phyloP scores from a whole-genome alignment of 306 rosid genomes.

The Dalbergia oliveri region DNA sequence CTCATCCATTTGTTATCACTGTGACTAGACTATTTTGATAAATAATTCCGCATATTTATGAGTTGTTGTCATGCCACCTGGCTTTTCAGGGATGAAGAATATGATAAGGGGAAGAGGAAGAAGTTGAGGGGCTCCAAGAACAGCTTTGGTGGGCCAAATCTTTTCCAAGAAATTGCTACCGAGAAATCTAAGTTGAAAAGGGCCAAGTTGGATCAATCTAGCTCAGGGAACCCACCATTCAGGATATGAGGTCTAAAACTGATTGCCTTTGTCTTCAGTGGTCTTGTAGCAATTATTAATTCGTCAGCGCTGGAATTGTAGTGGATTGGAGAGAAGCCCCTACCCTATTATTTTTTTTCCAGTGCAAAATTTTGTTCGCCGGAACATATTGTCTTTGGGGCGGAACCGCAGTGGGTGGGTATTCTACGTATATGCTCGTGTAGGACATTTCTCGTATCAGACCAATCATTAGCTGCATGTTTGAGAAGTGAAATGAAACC shows the following conservation, averaged over 20 bases:
- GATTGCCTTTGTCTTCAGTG: neutral
- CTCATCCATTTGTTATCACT: neutral
- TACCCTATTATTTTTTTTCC: constrained; percentile 34
- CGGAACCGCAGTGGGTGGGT: constrained; percentile 41
- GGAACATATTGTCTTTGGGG: constrained; percentile 35
- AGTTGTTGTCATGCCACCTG: constrained; percentile 1
- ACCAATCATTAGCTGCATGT: neutral
- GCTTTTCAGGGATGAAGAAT: constrained; percentile 88
- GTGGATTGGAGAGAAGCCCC: constrained; percentile 42
- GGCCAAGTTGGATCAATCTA: constrained; percentile 58
- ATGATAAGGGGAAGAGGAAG: constrained; percentile 86
- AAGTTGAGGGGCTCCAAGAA: constrained; percentile 65
- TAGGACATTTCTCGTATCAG: constrained; percentile 43
- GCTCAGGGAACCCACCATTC: constrained; percentile 72
- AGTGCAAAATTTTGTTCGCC: constrained; percentile 41
- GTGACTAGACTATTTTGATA: constrained; percentile 4
- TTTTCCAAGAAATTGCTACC: constrained; percentile 74
- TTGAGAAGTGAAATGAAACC: constrained; percentile 28
- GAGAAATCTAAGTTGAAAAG: constrained; percentile 59
- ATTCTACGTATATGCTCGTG: constrained; percentile 22
- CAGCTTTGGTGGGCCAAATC: constrained; percentile 70
- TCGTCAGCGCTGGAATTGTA: constrained; percentile 46
- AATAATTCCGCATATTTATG: neutral
- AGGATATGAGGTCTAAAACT: constrained; percentile 66
- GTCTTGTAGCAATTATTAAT: constrained; percentile 42